Evolutionary conservation across 2,329 filamentous ascomycete species (phyloP).

Genomic region (Pezicula rhizophila): DNA sequence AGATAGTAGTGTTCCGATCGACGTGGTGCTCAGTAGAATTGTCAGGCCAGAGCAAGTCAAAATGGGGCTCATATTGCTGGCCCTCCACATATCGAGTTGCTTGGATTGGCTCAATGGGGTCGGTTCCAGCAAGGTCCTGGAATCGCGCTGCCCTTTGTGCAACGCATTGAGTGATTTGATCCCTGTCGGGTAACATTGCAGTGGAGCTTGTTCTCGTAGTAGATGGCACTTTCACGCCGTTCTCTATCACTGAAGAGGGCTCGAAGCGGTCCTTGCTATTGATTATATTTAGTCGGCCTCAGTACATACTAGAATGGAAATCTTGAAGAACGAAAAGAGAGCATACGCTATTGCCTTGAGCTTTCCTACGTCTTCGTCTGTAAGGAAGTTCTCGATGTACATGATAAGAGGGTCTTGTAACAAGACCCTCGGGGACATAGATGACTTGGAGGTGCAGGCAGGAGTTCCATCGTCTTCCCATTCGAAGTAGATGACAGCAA

Average conservation of each 20-base stretch:
- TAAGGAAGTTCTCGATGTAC: constrained; percentile 2
- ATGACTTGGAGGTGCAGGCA: not conserved
- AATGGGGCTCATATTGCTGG: not conserved
- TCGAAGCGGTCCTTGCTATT: not conserved
- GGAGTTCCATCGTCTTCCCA: constrained; percentile 1
- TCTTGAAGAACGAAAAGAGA: not conserved
- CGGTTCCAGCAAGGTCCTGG: not conserved
- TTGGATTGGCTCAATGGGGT: not conserved
- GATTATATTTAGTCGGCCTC: not conserved
- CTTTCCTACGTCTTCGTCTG: not conserved
- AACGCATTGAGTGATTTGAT: not conserved
- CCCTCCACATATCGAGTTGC: not conserved
- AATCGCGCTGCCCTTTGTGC: not conserved
- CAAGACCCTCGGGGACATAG: not conserved
- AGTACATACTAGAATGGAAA: not conserved
- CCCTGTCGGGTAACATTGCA: not conserved
- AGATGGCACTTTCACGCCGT: not conserved
- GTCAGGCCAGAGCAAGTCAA: not conserved
- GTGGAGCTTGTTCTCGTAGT: not conserved
- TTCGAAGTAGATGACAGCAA: not conserved
- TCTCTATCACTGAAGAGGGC: not conserved
- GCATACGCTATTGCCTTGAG: not conserved
- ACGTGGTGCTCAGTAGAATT: not conserved
- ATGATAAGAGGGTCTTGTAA: constrained; percentile 5
- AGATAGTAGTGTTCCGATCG: constrained; percentile 5